Base-by-base conservation (phyloP, 2,329 filamentous ascomycete genomes). In the Talaromyces sp. region DNA sequence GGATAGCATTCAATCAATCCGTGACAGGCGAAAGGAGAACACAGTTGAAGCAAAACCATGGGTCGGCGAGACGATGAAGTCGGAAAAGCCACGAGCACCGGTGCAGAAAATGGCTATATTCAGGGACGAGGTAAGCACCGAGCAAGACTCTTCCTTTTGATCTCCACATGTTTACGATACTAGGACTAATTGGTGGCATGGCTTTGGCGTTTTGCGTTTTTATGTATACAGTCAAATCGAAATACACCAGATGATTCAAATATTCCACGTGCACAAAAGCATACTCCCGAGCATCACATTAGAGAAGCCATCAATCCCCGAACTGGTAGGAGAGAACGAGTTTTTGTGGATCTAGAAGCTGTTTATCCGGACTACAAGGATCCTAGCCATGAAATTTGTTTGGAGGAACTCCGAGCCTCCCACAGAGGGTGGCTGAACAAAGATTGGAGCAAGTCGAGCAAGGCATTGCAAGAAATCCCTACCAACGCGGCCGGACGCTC, bases 1-100 rank as follows among this genome's bases (percentile, higher is more conserved):
- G 93, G 91, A 97, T 65, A 93, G 81, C 63, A 96, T 99, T 70
- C 92, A 90, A 31, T 91, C 91, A 1, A 78, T 97, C 62, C 84
- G 87, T 56, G 90, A 96, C 63, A 85, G 94, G 55, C 96, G 91
- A 81, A 99, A 97, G 81, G 94, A 99, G 75, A 99, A 99, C 70
- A 81, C 82, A 7, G 79, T 92, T 65, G 91, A 93, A 72, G 86
- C 92, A 11, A 92, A 89, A 71, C 91, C 93, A 21, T 97, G 92
- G 94, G 89, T 82, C 11, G 94, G 94, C 27, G 92, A 97, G 79
- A 97, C 90, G 46, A 77, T 99, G 67, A 91, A 93, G 75, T 89
- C 86, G 2, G 91, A 90, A 48, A 93, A 91, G 68, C 94, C 91
- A 79, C 90, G 91, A 78, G 85, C 81, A 50, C 85, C 83, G 32